Base-by-base conservation (phyloP, 78 protist genomes). In the Dictyostelium discoideum region DNA sequence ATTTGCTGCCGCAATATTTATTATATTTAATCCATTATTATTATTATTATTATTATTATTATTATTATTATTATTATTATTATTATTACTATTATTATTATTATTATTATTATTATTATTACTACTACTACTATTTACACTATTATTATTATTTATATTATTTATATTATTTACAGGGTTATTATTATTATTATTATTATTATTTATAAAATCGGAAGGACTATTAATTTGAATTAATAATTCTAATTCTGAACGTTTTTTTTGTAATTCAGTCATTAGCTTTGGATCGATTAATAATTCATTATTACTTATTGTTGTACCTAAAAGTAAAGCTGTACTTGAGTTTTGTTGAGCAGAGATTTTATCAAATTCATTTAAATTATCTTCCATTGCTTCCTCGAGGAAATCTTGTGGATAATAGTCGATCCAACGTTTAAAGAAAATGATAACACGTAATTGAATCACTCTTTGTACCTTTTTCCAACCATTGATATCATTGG, bases 341-440 rank as follows among this genome's bases (percentile, higher is more conserved):
- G 87, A 83, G 6, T 63, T 67, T 37, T 90, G 74, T 39, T 80
- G 89, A 24, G 81, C 67, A 14, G 76, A 22, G 57, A 90, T 72
- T 67, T 69, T 54, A 60, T 90, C 95, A 39, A 90, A 90, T 18
- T 90, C 95, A 11, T 37, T 22, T 13, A 90, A 63, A 20, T 90
- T 90, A 18, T 93, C 93, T 26, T 54, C 92, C 93, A 93, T 85
- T 7, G 24, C 69, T 20, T 93, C 96, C 11, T 65, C 93, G 11
- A 85, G 85, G 65, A 93, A 93, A 80, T 93, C 96, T 29, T 24
- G 22, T 50, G 93, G 94, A 57, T 93, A 93, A 80, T 78, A 65
- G 10, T 93, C 96, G 46, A 93, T 93, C 96, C 96, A 93, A 44
- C 92, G 89, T 74, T 93, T 93, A 32, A 93, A 87, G 87, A 93